These are phyloP conservation scores for Elongisporangium undulatum DNA, from an alignment of 352 stramenopile species.

Conservation along the genomic window DNA sequence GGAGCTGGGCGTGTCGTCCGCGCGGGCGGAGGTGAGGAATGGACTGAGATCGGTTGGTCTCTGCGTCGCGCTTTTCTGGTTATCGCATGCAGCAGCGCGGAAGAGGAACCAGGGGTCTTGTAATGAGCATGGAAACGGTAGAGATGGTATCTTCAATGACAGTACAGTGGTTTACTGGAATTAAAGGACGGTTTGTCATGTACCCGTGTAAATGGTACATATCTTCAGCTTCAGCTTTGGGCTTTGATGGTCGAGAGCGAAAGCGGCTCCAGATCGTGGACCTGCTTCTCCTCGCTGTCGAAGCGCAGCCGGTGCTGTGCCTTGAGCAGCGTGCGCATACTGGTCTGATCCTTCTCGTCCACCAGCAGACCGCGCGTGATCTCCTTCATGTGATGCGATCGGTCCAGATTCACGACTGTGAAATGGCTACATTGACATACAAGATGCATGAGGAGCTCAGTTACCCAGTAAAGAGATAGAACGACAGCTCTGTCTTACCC, in stretches of 20 bases:
- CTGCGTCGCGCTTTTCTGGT: not conserved
- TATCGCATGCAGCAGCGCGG: not conserved
- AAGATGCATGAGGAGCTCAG: too few species aligned
- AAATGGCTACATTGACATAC: constrained; percentile 45
- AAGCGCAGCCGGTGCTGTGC: constrained; percentile 72
- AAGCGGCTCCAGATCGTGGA: constrained; percentile 53
- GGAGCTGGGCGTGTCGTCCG: not conserved
- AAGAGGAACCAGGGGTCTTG: too few species aligned
- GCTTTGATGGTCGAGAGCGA: constrained; percentile 20
- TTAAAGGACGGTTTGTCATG: too few species aligned
- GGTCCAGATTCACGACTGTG: constrained; percentile 63
- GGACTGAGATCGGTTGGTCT: not conserved
- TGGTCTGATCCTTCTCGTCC: constrained; percentile 57
- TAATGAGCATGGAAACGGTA: too few species aligned
- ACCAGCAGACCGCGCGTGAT: constrained; percentile 50
- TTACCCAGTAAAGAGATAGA: too few species aligned
- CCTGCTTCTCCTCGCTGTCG: constrained; percentile 56
- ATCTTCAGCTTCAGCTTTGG: too few species aligned
- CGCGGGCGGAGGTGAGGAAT: not conserved
- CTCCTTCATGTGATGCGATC: constrained; percentile 44
- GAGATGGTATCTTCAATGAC: too few species aligned
- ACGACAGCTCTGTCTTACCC: constrained; percentile 27
- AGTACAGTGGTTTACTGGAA: too few species aligned
- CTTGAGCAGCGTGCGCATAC: constrained; percentile 64
- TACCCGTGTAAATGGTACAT: too few species aligned